phyloP scores from a whole-genome alignment of 2,329 filamentous ascomycete genomes.

The Podosphaera xanthii region DNA sequence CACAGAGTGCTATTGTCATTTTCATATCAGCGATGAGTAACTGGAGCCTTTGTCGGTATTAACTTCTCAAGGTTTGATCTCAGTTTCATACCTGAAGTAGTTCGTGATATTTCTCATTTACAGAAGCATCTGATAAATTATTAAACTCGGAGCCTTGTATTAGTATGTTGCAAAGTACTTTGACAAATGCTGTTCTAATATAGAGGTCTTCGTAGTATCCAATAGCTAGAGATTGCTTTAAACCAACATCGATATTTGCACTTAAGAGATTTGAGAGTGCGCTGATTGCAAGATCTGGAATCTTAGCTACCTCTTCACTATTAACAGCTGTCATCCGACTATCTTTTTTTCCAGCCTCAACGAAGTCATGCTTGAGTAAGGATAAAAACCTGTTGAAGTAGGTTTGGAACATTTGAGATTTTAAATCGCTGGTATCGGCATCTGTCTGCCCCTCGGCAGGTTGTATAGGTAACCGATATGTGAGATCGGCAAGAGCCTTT shows the following conservation, averaged over 20 bases:
- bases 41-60: slow-evolving; percentile 15
- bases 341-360: slow-evolving; percentile 23
- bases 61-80: neutral
- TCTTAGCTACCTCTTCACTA: slow-evolving; percentile 30
- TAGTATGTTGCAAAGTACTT: slow-evolving; percentile 46
- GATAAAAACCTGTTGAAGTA: slow-evolving; percentile 50
- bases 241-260: slow-evolving; percentile 47
- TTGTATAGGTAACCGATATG: slow-evolving; percentile 42
- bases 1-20: slow-evolving; percentile 38
- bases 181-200: slow-evolving; percentile 46
- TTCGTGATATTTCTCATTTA: slow-evolving; percentile 46
- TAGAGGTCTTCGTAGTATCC: slow-evolving; percentile 49
- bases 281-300: slow-evolving; percentile 39
- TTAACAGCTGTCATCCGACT: slow-evolving; percentile 17
- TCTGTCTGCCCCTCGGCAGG: slow-evolving; percentile 42
- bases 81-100: slow-evolving; percentile 27
- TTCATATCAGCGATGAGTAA: slow-evolving; percentile 39
- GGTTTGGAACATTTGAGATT: slow-evolving; percentile 47
- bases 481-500: slow-evolving; percentile 39
- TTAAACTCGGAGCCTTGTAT: slow-evolving; percentile 52
- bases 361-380: slow-evolving; percentile 34
- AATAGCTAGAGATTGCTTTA: slow-evolving; percentile 47
- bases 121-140: slow-evolving; percentile 41
- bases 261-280: slow-evolving; percentile 47
- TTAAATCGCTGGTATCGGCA: slow-evolving; percentile 42